Base-by-base conservation (phyloP, 768 basidiomycete species). In the Royoungia palumana region DNA sequence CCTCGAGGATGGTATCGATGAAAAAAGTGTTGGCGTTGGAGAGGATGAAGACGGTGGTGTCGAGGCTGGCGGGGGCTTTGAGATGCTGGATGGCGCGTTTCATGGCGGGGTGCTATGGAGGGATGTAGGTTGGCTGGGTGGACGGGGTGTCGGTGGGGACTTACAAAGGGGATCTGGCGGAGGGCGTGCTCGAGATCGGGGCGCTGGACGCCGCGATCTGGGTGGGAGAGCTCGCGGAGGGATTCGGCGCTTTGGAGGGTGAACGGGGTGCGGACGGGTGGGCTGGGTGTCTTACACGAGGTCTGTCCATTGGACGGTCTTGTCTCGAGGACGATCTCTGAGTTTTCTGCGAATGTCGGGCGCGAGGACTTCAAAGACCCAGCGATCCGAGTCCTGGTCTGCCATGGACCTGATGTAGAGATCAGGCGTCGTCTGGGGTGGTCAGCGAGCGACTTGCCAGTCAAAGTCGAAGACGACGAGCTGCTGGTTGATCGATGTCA, bases 321-420 rank as follows among this genome's bases (percentile, higher is more conserved):
- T 68, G 79, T 20, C 72, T 74, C 61, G 89, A 78, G 28, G 0
- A 2, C 53, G 61, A 42, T 61, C 59, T 25, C 36, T 24, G 76
- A 96, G 82, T 63, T 88, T 82, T 40, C 90, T 75, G 46, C 96
- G 88, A 37, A 97, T 75, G 58, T 90, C 82, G 2, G 86, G 85
- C 0, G 85, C 87, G 28, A 94, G 78, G 49, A 95, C 91, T 66
- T 94, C 91, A 55, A 91, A 84, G 50, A 94, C 73, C 81, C 87
- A 99, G 70, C 94, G 76, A 69, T 98, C 96, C 1, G 94, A 87
- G 72, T 99, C 96, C 72, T 98, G 94, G 72, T 99, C 95, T 46
- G 85, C 83, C 70, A 89, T 79, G 30, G 89, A 92, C 89, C 89
- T 92, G 57, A 27, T 32, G 25, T 42, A 25, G 21, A 28, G 20